phyloP scores from a whole-genome alignment of 23 red algal genomes.

The Gracilaria gracilis region DNA sequence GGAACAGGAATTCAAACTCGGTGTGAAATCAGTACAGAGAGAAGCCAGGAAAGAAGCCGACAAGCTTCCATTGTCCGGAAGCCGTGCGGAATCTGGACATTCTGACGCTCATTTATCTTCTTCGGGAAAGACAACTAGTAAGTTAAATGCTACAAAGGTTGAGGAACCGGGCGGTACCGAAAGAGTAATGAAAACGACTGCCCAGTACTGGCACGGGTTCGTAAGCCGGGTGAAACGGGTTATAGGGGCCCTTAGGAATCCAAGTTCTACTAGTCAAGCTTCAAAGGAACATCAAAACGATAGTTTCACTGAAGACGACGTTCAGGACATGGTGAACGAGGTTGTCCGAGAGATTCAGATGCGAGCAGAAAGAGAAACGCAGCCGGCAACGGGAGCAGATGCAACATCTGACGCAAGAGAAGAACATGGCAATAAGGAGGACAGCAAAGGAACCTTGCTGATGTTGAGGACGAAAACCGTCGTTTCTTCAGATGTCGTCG shows the following conservation, averaged over 20 bases:
- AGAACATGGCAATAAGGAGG: background rate
- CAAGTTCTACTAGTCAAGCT: background rate
- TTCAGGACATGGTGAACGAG: slow-evolving; percentile 48
- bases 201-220: slow-evolving; percentile 17
- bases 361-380: slow-evolving; percentile 1
- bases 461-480: slow-evolving; percentile 45
- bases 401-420: background rate
- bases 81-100: background rate
- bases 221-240: slow-evolving; percentile 25
- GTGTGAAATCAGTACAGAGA: background rate
- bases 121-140: too few relatives aligned
- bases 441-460: slow-evolving; percentile 8
- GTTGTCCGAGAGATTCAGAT: slow-evolving; percentile 50
- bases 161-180: background rate
- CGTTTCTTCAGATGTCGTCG: slow-evolving; percentile 42
- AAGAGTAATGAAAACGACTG: slow-evolving; percentile 12
- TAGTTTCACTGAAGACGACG: slow-evolving; percentile 35
- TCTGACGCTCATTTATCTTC: background rate
- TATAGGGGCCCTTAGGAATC: background rate
- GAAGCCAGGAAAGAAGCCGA: background rate
- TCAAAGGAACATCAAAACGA: background rate
- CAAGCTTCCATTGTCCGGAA: background rate
- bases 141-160: background rate
- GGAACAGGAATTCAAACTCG: background rate
- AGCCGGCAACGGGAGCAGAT: background rate